Conservation (phyloP, 805 yeast genomes). For the Candida namnaoensis region DNA sequence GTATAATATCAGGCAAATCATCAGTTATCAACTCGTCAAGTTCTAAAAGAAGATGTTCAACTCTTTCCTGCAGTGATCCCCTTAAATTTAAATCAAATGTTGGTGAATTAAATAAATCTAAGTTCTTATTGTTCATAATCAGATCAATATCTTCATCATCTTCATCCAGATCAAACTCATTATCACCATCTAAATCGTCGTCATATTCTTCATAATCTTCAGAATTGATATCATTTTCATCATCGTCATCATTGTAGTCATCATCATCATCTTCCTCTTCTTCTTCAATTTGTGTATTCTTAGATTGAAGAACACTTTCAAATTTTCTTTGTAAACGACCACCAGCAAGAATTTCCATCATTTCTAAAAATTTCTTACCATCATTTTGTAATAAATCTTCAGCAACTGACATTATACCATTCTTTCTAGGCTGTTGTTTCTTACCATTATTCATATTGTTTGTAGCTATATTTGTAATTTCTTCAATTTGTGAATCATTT, state of each 20-base stretch:
- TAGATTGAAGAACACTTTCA: slow-evolving; percentile 8
- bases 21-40: neutral
- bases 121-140: too few species aligned
- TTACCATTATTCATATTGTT: too few species aligned
- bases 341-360: slow-evolving; percentile 69
- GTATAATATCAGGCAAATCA: neutral
- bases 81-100: neutral
- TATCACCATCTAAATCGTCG: slow-evolving; percentile 11
- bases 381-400: slow-evolving; percentile 72
- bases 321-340: slow-evolving; percentile 28
- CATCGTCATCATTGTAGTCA: slow-evolving; percentile 8
- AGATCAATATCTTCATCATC: neutral
- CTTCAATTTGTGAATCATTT: too few species aligned
- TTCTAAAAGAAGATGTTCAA: neutral
- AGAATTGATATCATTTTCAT: slow-evolving; percentile 18
- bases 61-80: neutral
- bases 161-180: slow-evolving; percentile 2
- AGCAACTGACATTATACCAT: slow-evolving; percentile 53
- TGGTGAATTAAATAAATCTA: neutral
- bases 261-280: slow-evolving; percentile 16
- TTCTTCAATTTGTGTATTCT: slow-evolving; percentile 19
- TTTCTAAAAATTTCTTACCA: slow-evolving; percentile 69
- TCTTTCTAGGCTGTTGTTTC: slow-evolving; percentile 9
- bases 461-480: too few species aligned
- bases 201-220: slow-evolving; percentile 13